Conservation (phyloP, 1,284 basidiomycete species). For the Malassezia dermatis region DNA sequence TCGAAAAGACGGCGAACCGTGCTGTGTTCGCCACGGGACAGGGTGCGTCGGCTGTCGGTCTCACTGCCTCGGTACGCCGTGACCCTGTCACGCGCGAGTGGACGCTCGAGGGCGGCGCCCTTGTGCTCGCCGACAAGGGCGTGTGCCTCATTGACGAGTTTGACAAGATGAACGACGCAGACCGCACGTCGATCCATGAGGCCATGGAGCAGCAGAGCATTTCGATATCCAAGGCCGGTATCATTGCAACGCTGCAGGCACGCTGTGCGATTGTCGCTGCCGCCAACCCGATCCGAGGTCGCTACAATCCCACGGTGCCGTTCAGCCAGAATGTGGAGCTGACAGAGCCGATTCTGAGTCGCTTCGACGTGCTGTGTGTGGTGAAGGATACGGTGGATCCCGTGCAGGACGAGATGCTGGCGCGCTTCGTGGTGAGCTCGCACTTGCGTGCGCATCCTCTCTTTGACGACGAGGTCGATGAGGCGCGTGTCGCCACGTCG, state of each 20-base stretch:
- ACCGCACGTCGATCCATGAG: conserved; percentile 85
- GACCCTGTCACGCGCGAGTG: conserved; percentile 95
- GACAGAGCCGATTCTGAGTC: conserved; percentile 96
- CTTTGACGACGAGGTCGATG: conserved; percentile 73
- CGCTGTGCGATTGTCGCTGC: conserved; percentile 95
- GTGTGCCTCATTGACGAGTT: conserved; percentile 98
- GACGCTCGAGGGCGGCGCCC: conserved; percentile 93
- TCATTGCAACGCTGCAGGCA: conserved; percentile 90
- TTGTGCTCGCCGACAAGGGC: conserved; percentile 97
- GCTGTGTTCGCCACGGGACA: conserved; percentile 98
- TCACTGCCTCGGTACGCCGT: conserved; percentile 93
- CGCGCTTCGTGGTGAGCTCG: conserved; percentile 90
- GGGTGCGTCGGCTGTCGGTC: conserved; percentile 92
- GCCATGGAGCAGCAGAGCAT: conserved; percentile 99
- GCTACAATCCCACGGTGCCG: conserved; percentile 50
- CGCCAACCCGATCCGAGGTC: conserved; percentile 82
- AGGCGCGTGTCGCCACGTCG: conserved; percentile 72
- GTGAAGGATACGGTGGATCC: conserved; percentile 97
- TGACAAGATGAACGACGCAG: conserved; percentile 98
- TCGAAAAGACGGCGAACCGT: conserved; percentile 90
- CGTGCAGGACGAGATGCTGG: conserved; percentile 88
- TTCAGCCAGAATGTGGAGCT: conserved; percentile 98
- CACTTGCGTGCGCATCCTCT: conserved; percentile 87
- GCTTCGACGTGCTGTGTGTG: conserved; percentile 94
- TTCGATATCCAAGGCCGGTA: conserved; percentile 96